These are phyloP conservation scores for Coemansia umbellata DNA, from an alignment of 192 early-diverging fungal genomes.

Conservation along the genomic window DNA sequence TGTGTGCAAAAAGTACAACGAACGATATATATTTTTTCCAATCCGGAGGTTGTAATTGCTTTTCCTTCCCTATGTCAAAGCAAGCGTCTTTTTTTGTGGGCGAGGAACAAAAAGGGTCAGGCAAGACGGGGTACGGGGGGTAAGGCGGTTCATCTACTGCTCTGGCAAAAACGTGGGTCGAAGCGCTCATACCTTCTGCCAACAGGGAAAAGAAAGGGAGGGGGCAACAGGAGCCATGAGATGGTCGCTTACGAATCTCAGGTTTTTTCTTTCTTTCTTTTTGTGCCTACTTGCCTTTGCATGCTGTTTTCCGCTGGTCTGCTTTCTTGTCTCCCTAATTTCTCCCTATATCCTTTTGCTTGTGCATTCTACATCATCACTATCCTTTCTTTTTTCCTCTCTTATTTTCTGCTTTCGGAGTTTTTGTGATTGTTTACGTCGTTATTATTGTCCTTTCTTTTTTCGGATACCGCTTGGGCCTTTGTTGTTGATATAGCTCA, in stretches of 20 bases:
- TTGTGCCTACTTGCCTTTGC: too few relatives aligned
- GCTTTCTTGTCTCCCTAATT: neutral
- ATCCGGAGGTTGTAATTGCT: too few relatives aligned
- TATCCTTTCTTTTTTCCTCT: neutral
- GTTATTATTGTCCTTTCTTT: neutral
- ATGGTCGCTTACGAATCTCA: too few relatives aligned
- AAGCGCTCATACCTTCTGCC: too few relatives aligned
- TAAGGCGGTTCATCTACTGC: conserved; percentile 4
- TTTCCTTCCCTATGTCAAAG: too few relatives aligned
- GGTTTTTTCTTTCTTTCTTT: too few relatives aligned
- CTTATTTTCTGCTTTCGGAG: neutral
- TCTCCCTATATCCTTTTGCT: neutral
- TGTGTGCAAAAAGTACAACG: neutral
- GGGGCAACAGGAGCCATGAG: too few relatives aligned
- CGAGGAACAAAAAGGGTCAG: neutral
- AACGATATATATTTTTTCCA: neutral
- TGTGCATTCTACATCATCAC: neutral
- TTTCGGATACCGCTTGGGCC: too few relatives aligned
- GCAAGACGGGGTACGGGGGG: too few relatives aligned
- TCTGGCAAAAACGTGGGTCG: conserved; percentile 1
- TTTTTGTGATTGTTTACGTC: conserved; percentile 7
- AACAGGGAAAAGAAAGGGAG: too few relatives aligned
- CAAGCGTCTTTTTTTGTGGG: too few relatives aligned
- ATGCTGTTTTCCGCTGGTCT: neutral
- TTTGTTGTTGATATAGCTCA: neutral